phyloP scores from a whole-genome alignment of 352 stramenopile genomes.

The Globisporangium lucens region DNA sequence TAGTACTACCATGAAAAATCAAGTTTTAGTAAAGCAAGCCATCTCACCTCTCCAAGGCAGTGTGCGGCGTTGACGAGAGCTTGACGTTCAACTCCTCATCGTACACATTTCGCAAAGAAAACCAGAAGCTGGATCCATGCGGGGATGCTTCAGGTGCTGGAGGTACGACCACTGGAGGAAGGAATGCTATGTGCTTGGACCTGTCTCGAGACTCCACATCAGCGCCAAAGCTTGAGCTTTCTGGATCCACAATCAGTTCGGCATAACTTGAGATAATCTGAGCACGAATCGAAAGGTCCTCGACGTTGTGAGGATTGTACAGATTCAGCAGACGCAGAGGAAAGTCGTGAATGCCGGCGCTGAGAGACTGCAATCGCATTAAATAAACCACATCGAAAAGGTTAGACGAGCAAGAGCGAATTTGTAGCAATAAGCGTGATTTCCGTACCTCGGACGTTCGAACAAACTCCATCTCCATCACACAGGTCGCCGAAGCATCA shows the following conservation, averaged over 20 bases:
- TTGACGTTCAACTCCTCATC: constrained; percentile 80
- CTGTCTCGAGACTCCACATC: constrained; percentile 21
- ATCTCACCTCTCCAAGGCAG: constrained; percentile 44
- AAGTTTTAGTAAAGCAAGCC: background rate
- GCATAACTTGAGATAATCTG: constrained; percentile 87
- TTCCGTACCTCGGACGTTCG: constrained; percentile 54
- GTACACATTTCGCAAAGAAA: constrained; percentile 83
- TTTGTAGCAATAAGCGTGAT: background rate
- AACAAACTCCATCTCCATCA: constrained; percentile 70
- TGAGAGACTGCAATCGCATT: constrained; percentile 16
- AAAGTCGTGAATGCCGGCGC: constrained; percentile 58
- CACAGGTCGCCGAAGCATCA: constrained; percentile 36
- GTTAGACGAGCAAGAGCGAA: background rate
- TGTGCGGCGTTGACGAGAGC: constrained; percentile 41
- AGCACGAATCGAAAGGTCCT: constrained; percentile 51
- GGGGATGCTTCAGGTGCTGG: constrained; percentile 46
- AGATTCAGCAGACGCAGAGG: constrained; percentile 66
- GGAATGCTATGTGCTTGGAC: constrained; percentile 51
- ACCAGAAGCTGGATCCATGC: constrained; percentile 76
- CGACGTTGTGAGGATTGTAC: constrained; percentile 80
- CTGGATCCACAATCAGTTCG: constrained; percentile 72
- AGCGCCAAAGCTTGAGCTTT: constrained; percentile 48
- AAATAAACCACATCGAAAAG: background rate
- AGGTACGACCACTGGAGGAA: constrained; percentile 72
- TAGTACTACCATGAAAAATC: background rate